Base-by-base conservation (phyloP, 352 stramenopile genomes). In the Phytophthora syringae region DNA sequence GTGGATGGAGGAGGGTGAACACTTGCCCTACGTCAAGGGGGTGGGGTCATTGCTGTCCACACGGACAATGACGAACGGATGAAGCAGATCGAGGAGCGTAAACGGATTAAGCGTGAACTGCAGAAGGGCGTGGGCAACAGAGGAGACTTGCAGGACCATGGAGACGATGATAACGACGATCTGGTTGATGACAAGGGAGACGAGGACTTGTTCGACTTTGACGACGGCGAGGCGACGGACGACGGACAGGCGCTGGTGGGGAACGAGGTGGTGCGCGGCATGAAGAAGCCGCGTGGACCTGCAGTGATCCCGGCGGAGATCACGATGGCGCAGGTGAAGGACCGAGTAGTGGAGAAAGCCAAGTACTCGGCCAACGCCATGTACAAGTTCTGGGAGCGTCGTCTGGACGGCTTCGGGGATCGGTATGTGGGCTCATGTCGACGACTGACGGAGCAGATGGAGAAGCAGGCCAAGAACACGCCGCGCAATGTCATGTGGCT, bases 371-470 rank as follows among this genome's bases (percentile, higher is more conserved):
- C 68, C 21, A 65, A 70, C 4, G 77, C 79, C 43, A 88, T 92
- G 71, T 89, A 89, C 70, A 84, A 79, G 37, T 92, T 92, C 59
- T 90, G 83, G 83, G 80, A 80, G 28, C 72, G 79, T 30, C 80
- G 79, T 16, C 68, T 92, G 32, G 79, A 90, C 39, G 81, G 81
- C 22, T 86, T 92, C 45, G 67, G 81, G 52, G 79, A 87, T 22
- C 73, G 83, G 7, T 92, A 92, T 60, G 48, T 87, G 52, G 83
- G 89, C n/a, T 92, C 81, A 36, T 92, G 83, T 43, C 53, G 64
- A 39, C 75, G 77, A 40, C 56, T 90, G n/a, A 67, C 82, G 5
- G 65, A 67, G 24, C 83, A 92, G 60, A 92, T 92, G 83, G 67
- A 88, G 47, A 90, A 87, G 64, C 80, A 90, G 37, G 65, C 59